phyloP scores from a whole-genome alignment of 2,329 filamentous ascomycete genomes.

The Albophoma yamanashiensis region DNA sequence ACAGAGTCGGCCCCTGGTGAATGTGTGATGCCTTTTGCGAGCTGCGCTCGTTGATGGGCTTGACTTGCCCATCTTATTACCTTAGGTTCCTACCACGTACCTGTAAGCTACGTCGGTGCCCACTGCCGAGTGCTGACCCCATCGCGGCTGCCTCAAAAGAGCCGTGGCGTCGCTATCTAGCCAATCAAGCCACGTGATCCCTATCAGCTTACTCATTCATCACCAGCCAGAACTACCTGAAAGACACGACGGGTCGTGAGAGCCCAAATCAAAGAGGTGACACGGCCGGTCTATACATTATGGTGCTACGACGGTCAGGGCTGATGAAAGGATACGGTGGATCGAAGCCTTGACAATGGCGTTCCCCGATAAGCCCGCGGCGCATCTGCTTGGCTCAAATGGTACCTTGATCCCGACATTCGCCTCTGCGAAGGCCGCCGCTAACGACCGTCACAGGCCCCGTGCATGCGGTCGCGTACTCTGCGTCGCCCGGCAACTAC shows the following conservation, averaged over 20 bases:
- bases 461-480: slow-evolving; percentile 63
- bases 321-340: slow-evolving; percentile 9
- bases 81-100: no score
- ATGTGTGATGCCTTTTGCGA: not conserved
- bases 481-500: slow-evolving; percentile 61
- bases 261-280: not conserved
- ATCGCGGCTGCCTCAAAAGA: not conserved
- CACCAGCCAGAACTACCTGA: not conserved
- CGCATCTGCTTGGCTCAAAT: slow-evolving; percentile 48
- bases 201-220: not conserved
- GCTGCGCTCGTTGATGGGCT: not conserved
- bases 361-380: slow-evolving; percentile 37
- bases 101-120: no score
- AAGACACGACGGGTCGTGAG: not conserved
- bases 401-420: slow-evolving; percentile 25
- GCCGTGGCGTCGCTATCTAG: not conserved
- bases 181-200: slow-evolving; percentile 2
- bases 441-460: slow-evolving; percentile 38
- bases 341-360: slow-evolving; percentile 22
- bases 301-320: not conserved
- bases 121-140: not conserved
- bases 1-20: not conserved
- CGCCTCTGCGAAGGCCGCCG: not conserved
- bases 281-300: not conserved
- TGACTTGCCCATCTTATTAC: not conserved